Base-by-base conservation (phyloP, 75 land plant species). In the Pseudotsuga menziesii region DNA sequence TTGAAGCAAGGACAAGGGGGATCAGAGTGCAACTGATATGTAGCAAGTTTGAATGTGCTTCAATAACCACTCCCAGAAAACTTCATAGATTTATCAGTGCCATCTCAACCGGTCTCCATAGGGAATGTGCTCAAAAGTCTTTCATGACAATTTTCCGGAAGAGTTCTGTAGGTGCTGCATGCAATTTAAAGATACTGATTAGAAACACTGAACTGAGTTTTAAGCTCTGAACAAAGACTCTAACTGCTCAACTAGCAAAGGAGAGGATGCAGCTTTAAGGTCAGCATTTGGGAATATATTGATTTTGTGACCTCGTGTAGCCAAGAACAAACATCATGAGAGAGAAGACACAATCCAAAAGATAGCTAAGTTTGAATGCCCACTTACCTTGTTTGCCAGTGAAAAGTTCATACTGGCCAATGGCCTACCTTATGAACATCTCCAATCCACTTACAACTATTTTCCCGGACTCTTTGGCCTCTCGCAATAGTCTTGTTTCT, bases 341-440 rank as follows among this genome's bases (percentile, higher is more conserved):
- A 48, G 54, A 48, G 9, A 11, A 48, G 11, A 48, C 54, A 48
- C 54, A 48, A 48, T 17, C 12, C 39, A 32, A 7, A 32, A 39
- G 6, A n/a, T 15, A 71, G 29, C 72, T 27, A 27, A 39, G 7
- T 32, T 19, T 71, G 39, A 71, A 17, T 35, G 17, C 32, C 48
- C 70, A 52, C 36, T 11, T 88, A 91, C 94, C 88, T 74, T 66
- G 74, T 27, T 71, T 69, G 56, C 81, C 86, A 55, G 94, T 91
- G 82, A 92, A 92, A 56, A 82, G 77, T 35, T 81, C 79, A 62
- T 88, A 91, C 61, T 92, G 94, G n/a, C 79, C 88, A 75, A 84
- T 73, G 3, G 91, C 94, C 60, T 92, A 93, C 44, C 94, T 81
- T 20, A 86, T 80, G 84, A 92, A 92, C 94, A 92, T 92, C 81